Conservation (phyloP, 176 grass and related monocot genomes). For the Hordeum marinum region DNA sequence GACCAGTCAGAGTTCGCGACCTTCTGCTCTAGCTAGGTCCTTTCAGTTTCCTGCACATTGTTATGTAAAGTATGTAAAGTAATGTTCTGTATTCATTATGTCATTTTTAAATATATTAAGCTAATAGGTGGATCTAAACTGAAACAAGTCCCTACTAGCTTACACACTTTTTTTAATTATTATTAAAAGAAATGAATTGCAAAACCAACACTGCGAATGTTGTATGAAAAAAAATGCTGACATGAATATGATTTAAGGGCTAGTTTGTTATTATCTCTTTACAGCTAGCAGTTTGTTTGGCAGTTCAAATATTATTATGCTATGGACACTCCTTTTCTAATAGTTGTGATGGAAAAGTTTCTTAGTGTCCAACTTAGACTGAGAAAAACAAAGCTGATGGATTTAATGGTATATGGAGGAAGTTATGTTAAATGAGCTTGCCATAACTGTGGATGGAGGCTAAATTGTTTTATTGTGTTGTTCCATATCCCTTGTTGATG, state of each 20-base stretch:
- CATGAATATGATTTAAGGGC: not conserved
- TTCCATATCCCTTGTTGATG: not conserved
- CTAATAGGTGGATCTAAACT: not conserved
- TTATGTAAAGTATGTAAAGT: conserved; percentile 35
- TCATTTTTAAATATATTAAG: not conserved
- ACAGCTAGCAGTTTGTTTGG: not conserved
- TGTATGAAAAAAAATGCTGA: not conserved
- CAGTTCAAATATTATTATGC: not conserved
- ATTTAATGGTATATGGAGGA: not conserved
- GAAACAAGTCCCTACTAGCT: not conserved
- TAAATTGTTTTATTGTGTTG: not conserved
- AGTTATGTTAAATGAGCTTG: not conserved
- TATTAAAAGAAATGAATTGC: not conserved
- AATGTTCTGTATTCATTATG: conserved; percentile 11
- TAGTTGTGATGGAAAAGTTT: no score
- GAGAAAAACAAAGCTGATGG: no score
- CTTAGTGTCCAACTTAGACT: no score
- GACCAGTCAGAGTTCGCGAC: conserved; percentile 75
- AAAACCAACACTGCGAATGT: not conserved
- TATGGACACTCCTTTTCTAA: no score
- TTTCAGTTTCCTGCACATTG: conserved; percentile 13
- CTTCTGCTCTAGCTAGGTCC: conserved; percentile 55
- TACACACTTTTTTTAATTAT: not conserved
- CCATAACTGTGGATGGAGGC: not conserved
- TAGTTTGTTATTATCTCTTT: not conserved